Evolutionary conservation across 225 moss, liverwort and hornwort genomes (phyloP), one percentile per base, ranked within the genome.

Genomic region (Marchantia polymorpha): DNA sequence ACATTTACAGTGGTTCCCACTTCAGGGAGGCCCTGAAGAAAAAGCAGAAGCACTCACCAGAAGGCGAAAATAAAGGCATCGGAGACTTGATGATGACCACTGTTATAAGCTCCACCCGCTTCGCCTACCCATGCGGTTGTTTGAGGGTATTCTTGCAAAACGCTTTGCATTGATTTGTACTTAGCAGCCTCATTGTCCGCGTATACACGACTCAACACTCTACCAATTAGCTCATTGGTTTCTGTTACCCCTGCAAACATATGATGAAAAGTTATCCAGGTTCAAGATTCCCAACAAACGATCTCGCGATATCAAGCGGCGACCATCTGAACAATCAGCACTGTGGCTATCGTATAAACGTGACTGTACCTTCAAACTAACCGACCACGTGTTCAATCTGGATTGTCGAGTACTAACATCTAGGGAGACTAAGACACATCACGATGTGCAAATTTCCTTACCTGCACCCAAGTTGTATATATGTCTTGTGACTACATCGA

Each of bases 391-490:
- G 39, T 39, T 39, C 39, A 39, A 5, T 39, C 39, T 39, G 39
- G 39, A 39, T 39, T 39, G 5, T 39, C 39, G 39, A 39, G 39
- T 39, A 39, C 19, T 56, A 56, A 19, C 56, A 56, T 55, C 55
- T 55, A 55, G 55, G 55, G 14, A 8, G 55, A 56, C 56, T 39
- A 2, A 5, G 39, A 39, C 39, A 39, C 39, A 39, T 39, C 39
- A 39, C 5, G 39, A 39, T 39, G 39, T 39, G 39, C 39, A 39
- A 39, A 39, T 39, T 39, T 39, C 39, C 39, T 61, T 31, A 96
- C 96, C 96, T 91, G 94, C 87, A 29, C 96, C 96, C 64, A 96
- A 91, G 84, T 94, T 93, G 77, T 96, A 96, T 56, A 93, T 85
- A 81, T 97, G 96, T 25, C 94, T 87, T 50, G 94, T 97, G 22